Percentiles rank a stretch among this genome's conserved stretches.
These are phyloP conservation scores for Porphyridium purpureum DNA, from an alignment of 23 red algal genomes.

Conservation along the genomic window DNA sequence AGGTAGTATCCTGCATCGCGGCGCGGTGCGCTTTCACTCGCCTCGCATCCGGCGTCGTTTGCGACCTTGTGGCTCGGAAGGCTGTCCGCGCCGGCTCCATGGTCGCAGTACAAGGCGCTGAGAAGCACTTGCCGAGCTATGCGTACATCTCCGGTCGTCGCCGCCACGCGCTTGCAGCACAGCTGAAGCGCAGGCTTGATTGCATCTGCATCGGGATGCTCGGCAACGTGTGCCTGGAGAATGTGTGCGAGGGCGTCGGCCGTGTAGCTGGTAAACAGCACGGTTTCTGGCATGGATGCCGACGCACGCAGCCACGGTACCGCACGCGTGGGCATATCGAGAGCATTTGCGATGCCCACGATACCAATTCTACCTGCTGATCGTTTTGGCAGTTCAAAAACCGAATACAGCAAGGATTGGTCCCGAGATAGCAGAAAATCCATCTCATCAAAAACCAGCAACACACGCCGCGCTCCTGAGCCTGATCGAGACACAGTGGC, in stretches of 20 bases:
- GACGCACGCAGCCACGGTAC: conserved; percentile 33
- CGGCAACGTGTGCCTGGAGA: conserved; percentile 10
- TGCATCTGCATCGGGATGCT: too few relatives aligned
- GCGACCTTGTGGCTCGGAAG: conserved; percentile 2
- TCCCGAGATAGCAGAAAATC: conserved; percentile 30
- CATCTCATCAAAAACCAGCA: conserved; percentile 56
- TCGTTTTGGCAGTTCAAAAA: conserved; percentile 30
- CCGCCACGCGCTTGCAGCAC: conserved; percentile 38
- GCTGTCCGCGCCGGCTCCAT: neutral
- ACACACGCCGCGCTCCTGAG: conserved; percentile 1
- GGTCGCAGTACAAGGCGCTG: too few relatives aligned
- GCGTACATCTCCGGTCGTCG: conserved; percentile 35
- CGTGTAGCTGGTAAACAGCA: conserved; percentile 47
- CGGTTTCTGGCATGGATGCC: conserved; percentile 13
- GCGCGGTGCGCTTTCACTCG: neutral
- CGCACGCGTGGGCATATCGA: conserved; percentile 54
- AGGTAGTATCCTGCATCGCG: conserved; percentile 7
- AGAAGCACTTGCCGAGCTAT: conserved; percentile 43
- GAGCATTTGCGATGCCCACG: conserved; percentile 63
- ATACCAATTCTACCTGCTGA: conserved; percentile 5
- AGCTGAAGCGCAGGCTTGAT: conserved; percentile 16
- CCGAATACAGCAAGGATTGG: conserved; percentile 24
- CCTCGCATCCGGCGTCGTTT: conserved; percentile 3
- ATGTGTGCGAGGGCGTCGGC: conserved; percentile 15
- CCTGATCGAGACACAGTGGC: conserved; percentile 3